Evolutionary conservation across 257 asterid genomes (phyloP).

Genomic region (Solanum chiquidenum): DNA sequence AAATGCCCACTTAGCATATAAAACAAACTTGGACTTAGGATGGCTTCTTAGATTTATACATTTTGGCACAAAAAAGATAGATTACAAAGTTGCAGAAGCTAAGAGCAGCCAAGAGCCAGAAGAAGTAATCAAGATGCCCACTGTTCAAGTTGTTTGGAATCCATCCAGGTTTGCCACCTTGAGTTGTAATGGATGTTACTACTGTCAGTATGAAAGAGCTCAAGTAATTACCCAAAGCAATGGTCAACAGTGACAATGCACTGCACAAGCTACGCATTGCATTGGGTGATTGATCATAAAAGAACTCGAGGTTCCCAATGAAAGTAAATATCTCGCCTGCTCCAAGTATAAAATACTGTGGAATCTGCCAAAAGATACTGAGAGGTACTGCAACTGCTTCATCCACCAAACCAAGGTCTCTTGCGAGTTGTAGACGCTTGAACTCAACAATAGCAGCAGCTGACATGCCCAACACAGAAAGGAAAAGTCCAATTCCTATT

Average conservation of each 20-base stretch:
- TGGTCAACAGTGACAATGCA: slow-evolving; percentile 58
- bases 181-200: slow-evolving; percentile 52
- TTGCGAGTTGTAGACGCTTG: too few species aligned
- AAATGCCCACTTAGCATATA: too few species aligned
- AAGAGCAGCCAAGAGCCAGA: slow-evolving; percentile 73
- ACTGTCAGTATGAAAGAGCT: slow-evolving; percentile 68
- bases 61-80: slow-evolving; percentile 52
- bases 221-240: slow-evolving; percentile 55
- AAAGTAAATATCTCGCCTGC: not conserved
- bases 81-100: slow-evolving; percentile 58
- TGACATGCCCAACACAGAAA: too few species aligned
- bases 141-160: slow-evolving; percentile 75
- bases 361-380: not conserved
- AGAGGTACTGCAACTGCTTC: not conserved
- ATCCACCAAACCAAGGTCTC: too few species aligned
- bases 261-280: slow-evolving; percentile 91
- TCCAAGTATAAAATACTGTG: not conserved
- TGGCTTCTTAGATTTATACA: slow-evolving; percentile 59
- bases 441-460: too few species aligned
- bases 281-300: slow-evolving; percentile 86
- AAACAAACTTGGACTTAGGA: slow-evolving; percentile 11
- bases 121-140: slow-evolving; percentile 85
- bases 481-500: too few species aligned
- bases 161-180: slow-evolving; percentile 64
- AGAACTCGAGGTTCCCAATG: slow-evolving; percentile 51